Conservation (phyloP, 495 filamentous ascomycete genomes). For the Lasiosphaeria hispida region DNA sequence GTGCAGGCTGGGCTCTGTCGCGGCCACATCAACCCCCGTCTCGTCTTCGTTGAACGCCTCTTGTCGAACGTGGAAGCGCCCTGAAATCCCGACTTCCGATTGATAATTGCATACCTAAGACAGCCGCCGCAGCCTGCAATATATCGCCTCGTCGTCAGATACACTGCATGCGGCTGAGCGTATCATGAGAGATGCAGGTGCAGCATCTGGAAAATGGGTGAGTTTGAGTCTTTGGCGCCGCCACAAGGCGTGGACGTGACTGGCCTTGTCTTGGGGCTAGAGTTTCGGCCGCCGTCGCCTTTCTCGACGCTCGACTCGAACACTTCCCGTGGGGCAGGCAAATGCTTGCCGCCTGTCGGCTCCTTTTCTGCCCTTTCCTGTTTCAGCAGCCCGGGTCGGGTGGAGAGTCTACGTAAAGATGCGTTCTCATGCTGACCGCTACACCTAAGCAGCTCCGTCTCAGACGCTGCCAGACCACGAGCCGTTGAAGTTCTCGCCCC, state of each 20-base stretch:
- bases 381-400: conserved; percentile 7
- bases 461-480: conserved; percentile 53
- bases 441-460: conserved; percentile 43
- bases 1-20: not conserved
- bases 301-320: no score
- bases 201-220: conserved; percentile 34
- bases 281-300: no score
- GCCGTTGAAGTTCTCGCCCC: conserved; percentile 43
- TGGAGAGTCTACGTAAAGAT: not conserved
- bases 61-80: no score
- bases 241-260: no score
- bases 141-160: not conserved
- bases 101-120: no score
- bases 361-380: not conserved
- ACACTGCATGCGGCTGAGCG: conserved; percentile 11
- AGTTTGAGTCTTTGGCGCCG: conserved; percentile 15
- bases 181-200: conserved; percentile 30
- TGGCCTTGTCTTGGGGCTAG: no score
- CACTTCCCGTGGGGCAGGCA: no score
- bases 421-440: conserved; percentile 22
- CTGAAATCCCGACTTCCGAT: no score
- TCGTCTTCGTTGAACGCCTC: not conserved
- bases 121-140: no score
- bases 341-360: not conserved
- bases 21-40: conserved; percentile 10